Conservation (phyloP, 2,329 filamentous ascomycete genomes). For the Alternaria conjuncta region DNA sequence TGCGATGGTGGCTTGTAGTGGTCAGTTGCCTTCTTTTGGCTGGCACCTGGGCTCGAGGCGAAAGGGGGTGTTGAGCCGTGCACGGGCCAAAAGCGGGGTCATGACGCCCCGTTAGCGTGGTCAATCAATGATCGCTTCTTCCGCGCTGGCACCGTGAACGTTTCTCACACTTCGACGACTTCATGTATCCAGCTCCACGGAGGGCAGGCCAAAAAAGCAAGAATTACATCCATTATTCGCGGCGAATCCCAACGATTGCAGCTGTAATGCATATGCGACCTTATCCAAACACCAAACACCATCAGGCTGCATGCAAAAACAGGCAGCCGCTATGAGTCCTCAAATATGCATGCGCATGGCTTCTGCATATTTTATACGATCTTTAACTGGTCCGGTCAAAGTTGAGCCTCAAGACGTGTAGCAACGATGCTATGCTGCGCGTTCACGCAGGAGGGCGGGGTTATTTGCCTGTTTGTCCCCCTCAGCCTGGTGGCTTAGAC, state of each 20-base stretch:
- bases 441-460: slow-evolving; percentile 8
- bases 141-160: not conserved
- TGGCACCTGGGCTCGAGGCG: not conserved
- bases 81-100: slow-evolving; percentile 8
- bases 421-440: not conserved
- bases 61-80: not conserved
- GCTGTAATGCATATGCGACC: slow-evolving; percentile 5
- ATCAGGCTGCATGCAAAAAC: slow-evolving; percentile 15
- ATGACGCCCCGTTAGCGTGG: not conserved
- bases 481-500: slow-evolving; percentile 23
- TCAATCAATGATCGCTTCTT: not conserved
- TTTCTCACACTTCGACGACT: not conserved
- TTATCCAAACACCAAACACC: not conserved
- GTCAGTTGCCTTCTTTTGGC: slow-evolving; percentile 16
- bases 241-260: not conserved
- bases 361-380: slow-evolving; percentile 11
- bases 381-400: slow-evolving; percentile 23
- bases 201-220: not conserved
- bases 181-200: not conserved
- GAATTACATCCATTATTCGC: not conserved
- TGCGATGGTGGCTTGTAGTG: not conserved
- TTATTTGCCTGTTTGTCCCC: slow-evolving; percentile 21
- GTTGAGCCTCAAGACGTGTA: slow-evolving; percentile 16
- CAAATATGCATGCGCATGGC: slow-evolving; percentile 16
- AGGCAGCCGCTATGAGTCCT: slow-evolving; percentile 13